Evolutionary conservation across 2,329 filamentous ascomycete genomes (phyloP).

Genomic region (Phialocephala sp.): DNA sequence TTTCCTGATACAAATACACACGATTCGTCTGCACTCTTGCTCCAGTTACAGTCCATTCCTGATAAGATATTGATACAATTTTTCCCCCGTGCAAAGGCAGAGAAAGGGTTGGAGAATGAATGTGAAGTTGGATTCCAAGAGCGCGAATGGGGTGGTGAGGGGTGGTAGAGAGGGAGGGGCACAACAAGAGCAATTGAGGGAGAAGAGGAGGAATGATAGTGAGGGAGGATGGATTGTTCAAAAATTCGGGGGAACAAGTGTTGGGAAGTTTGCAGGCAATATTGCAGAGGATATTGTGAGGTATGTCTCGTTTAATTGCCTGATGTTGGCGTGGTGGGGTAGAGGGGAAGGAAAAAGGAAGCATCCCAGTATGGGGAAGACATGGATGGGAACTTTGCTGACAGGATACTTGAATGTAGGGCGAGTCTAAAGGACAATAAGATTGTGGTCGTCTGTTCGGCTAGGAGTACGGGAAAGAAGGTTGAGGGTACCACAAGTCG

Average conservation of each 20-base stretch:
- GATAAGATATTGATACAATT: not conserved
- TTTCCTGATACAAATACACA: not conserved
- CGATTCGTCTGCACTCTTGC: not conserved
- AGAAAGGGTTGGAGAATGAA: not conserved
- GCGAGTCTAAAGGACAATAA: conserved; percentile 69
- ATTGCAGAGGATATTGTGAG: conserved; percentile 75
- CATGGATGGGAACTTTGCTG: conserved; percentile 9
- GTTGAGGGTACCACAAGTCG: conserved; percentile 93
- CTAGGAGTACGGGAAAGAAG: conserved; percentile 92
- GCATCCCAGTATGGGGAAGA: not conserved
- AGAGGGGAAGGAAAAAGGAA: conserved; percentile 22
- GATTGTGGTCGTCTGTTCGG: conserved; percentile 94
- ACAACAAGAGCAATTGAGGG: conserved; percentile 6
- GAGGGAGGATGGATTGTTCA: conserved; percentile 77
- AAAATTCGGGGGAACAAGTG: conserved; percentile 94
- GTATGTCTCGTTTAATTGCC: conserved; percentile 45
- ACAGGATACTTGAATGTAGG: conserved; percentile 46
- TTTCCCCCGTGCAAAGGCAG: not conserved
- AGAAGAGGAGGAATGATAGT: conserved; percentile 42
- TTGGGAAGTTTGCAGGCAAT: conserved; percentile 88
- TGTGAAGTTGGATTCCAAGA: no score
- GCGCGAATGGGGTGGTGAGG: conserved; percentile 5
- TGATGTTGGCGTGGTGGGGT: conserved; percentile 1
- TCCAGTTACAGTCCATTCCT: conserved; percentile 10
- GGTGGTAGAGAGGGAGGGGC: conserved; percentile 12